phyloP scores from a whole-genome alignment of 2,329 filamentous ascomycete genomes.

The Helminthosporium solani region DNA sequence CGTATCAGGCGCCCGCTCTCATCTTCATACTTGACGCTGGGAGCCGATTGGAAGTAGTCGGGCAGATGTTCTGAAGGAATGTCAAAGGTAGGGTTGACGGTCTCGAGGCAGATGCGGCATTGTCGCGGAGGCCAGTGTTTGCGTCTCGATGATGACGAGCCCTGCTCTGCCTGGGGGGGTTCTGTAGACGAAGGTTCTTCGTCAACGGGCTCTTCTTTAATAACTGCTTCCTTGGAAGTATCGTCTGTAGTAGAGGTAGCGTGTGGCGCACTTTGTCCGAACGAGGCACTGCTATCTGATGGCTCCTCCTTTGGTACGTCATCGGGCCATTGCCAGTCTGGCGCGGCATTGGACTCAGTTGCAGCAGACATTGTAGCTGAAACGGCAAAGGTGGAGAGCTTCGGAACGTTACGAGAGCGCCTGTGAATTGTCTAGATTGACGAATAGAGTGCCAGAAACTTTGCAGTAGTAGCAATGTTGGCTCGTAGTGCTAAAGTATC shows the following conservation, averaged over 20 bases:
- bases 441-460: not conserved
- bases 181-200: not conserved
- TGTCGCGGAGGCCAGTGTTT: slow-evolving; percentile 67
- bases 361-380: slow-evolving; percentile 44
- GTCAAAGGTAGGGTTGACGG: slow-evolving; percentile 62
- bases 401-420: no score
- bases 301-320: slow-evolving; percentile 42
- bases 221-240: slow-evolving; percentile 14
- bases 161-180: slow-evolving; percentile 7
- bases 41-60: slow-evolving; percentile 56
- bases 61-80: slow-evolving; percentile 56
- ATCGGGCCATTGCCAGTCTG: slow-evolving; percentile 51
- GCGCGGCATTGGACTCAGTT: slow-evolving; percentile 41
- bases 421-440: no score
- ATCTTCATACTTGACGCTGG: slow-evolving; percentile 69
- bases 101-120: slow-evolving; percentile 88
- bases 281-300: slow-evolving; percentile 17
- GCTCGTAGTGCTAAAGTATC: not conserved
- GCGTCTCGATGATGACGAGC: slow-evolving; percentile 23
- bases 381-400: not conserved
- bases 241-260: slow-evolving; percentile 15
- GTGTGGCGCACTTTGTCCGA: slow-evolving; percentile 15
- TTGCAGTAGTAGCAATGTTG: slow-evolving; percentile 4
- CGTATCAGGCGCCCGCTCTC: slow-evolving; percentile 76
- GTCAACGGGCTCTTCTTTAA: not conserved